A percentile compares a stretch with the other conserved stretches of the same genome.
Evolutionary conservation across 495 filamentous ascomycete genomes (phyloP).

Genomic region (Daldinia bambusicola): DNA sequence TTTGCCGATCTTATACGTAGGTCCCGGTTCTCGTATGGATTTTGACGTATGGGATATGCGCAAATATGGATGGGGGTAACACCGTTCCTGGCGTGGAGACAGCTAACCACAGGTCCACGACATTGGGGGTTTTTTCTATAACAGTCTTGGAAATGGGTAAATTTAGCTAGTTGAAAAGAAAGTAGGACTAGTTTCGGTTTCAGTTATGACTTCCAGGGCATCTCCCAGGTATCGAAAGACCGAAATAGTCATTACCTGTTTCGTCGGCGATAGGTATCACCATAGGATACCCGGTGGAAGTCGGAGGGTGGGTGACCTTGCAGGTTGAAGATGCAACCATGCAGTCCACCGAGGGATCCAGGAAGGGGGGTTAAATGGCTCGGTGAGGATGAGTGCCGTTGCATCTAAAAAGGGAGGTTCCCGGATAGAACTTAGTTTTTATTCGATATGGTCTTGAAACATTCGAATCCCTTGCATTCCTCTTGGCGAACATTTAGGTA

Average conservation of each 20-base stretch:
- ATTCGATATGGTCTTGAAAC: constrained; percentile 6
- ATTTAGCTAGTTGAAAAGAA: background rate
- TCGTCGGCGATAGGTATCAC: background rate
- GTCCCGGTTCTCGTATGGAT: background rate
- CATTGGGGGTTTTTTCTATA: constrained; percentile 1
- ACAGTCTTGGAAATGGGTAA: background rate
- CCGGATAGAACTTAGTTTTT: constrained; percentile 6
- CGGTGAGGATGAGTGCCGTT: background rate
- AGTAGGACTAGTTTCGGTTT: background rate
- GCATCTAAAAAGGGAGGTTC: background rate
- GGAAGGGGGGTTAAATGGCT: background rate
- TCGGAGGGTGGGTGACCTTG: background rate
- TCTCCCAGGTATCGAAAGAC: background rate
- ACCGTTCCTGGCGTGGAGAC: background rate
- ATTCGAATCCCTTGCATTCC: constrained; percentile 5
- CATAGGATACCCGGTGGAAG: background rate
- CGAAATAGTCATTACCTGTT: background rate
- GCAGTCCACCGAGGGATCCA: constrained; percentile 4
- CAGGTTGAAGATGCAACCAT: constrained; percentile 6
- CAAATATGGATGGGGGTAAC: background rate
- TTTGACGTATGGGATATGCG: background rate
- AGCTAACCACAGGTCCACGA: background rate
- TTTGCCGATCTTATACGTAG: background rate
- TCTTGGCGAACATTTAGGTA: background rate
- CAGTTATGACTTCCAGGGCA: background rate